Conservation (phyloP, 192 early-diverging fungal genomes). For the Backusella australiensis region DNA sequence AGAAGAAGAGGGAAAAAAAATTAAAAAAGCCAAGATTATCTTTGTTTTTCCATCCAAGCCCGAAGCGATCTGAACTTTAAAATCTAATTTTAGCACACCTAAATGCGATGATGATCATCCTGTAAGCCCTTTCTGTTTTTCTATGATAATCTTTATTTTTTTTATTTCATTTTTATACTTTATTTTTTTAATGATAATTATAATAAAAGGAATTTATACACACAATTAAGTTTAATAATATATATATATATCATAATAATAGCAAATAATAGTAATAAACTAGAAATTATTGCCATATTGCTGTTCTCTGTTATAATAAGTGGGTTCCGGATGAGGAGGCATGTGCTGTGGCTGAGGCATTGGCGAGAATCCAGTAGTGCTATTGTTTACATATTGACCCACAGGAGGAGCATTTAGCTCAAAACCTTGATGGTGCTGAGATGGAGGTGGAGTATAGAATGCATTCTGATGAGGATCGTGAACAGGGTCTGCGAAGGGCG, state of each 20-base stretch:
- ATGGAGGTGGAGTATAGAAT: neutral
- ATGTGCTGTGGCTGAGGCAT: constrained; percentile 18
- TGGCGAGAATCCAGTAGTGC: neutral
- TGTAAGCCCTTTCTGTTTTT: neutral
- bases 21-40: neutral
- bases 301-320: constrained; percentile 1
- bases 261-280: neutral
- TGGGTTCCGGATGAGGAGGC: constrained; percentile 33
- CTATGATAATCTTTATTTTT: neutral
- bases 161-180: neutral
- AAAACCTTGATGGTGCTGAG: neutral
- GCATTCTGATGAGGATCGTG: neutral
- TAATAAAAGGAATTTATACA: constrained; percentile 1
- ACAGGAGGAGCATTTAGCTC: constrained; percentile 1
- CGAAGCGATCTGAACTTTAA: neutral
- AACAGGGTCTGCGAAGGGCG: neutral
- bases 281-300: neutral
- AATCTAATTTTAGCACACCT: neutral
- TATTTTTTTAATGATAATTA: neutral
- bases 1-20: neutral
- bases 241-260: neutral
- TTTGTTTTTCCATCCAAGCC: neutral
- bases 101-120: neutral
- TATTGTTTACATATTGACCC: constrained; percentile 10
- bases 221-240: neutral